Conservation (phyloP, 2,329 filamentous ascomycete genomes). For the Alternaria atra region DNA sequence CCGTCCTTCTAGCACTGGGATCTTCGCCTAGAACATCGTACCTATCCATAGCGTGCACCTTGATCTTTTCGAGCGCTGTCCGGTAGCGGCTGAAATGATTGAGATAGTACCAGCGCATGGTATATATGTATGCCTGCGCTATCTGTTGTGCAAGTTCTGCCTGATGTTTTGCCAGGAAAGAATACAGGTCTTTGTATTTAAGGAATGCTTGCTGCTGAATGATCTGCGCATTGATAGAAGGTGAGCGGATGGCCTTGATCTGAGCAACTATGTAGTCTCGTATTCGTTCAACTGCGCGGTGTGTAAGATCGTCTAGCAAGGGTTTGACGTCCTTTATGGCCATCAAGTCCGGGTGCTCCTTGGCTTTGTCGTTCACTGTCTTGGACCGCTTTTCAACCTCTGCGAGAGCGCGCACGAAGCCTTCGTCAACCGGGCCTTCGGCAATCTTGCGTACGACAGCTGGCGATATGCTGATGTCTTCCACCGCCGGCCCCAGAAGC, state of each 20-base stretch:
- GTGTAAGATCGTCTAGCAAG: slow-evolving; percentile 81
- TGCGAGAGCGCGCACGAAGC: slow-evolving; percentile 82
- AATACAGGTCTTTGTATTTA: slow-evolving; percentile 85
- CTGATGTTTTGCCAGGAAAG: slow-evolving; percentile 85
- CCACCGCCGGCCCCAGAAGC: slow-evolving; percentile 84
- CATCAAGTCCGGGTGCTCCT: slow-evolving; percentile 69
- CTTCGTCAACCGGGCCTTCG: slow-evolving; percentile 88
- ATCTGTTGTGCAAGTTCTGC: slow-evolving; percentile 88
- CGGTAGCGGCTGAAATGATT: slow-evolving; percentile 92
- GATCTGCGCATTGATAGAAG: slow-evolving; percentile 95
- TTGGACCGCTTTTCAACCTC: slow-evolving; percentile 83
- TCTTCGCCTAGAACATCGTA: slow-evolving; percentile 85
- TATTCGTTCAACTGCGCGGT: slow-evolving; percentile 92
- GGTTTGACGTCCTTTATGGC: slow-evolving; percentile 85
- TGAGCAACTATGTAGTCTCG: slow-evolving; percentile 93
- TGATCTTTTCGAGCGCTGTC: slow-evolving; percentile 82
- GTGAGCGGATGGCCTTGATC: slow-evolving; percentile 91
- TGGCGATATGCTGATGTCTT: slow-evolving; percentile 90
- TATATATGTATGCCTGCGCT: slow-evolving; percentile 92
- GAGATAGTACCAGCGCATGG: slow-evolving; percentile 98
- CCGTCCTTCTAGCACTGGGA: slow-evolving; percentile 69
- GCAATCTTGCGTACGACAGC: slow-evolving; percentile 83
- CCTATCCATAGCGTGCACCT: slow-evolving; percentile 82
- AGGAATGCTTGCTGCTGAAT: slow-evolving; percentile 94
- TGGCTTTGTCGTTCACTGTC: slow-evolving; percentile 73